A percentile compares a stretch with the other conserved stretches of the same genome.
phyloP scores from a whole-genome alignment of 202 grass and related monocot genomes.

The Dendrocalamus latiflorus region DNA sequence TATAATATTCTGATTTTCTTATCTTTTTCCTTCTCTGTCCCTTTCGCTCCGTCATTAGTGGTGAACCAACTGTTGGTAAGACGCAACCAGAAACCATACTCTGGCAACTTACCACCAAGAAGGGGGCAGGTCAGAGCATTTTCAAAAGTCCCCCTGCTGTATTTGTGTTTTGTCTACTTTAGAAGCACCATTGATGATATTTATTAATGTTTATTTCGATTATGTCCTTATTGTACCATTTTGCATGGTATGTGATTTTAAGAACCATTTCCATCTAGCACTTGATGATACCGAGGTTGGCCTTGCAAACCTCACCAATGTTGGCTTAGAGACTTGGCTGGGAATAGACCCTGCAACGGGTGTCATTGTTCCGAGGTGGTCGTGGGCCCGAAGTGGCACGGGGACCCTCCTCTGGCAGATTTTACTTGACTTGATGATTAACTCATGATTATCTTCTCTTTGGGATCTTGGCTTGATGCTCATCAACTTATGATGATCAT shows the following conservation, averaged over 20 bases:
- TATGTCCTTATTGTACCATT: conserved; percentile 1
- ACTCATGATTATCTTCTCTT: too few relatives aligned
- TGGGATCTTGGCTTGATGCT: too few relatives aligned
- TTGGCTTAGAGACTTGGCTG: too few relatives aligned
- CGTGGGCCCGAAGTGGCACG: too few relatives aligned
- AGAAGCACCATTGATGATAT: conserved; percentile 1
- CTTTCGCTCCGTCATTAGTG: conserved; percentile 36
- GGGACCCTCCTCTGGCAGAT: too few relatives aligned
- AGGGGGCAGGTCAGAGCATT: conserved; percentile 74
- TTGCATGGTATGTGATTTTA: background rate
- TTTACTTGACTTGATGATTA: too few relatives aligned
- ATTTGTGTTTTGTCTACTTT: conserved; percentile 25
- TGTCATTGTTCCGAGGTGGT: too few relatives aligned
- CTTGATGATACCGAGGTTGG: background rate
- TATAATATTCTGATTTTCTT: conserved; percentile 27
- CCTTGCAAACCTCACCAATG: too few relatives aligned
- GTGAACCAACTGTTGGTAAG: conserved; percentile 87
- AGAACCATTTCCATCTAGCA: background rate
- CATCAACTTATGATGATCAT: too few relatives aligned
- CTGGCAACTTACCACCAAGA: conserved; percentile 79
- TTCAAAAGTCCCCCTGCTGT: background rate
- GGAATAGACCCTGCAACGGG: too few relatives aligned
- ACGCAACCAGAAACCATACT: conserved; percentile 87
- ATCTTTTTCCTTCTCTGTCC: background rate
- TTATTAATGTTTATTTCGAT: conserved; percentile 5